Evolutionary conservation across 192 early-diverging fungal genomes (phyloP).

Genomic region (Dimargaris verticillata): DNA sequence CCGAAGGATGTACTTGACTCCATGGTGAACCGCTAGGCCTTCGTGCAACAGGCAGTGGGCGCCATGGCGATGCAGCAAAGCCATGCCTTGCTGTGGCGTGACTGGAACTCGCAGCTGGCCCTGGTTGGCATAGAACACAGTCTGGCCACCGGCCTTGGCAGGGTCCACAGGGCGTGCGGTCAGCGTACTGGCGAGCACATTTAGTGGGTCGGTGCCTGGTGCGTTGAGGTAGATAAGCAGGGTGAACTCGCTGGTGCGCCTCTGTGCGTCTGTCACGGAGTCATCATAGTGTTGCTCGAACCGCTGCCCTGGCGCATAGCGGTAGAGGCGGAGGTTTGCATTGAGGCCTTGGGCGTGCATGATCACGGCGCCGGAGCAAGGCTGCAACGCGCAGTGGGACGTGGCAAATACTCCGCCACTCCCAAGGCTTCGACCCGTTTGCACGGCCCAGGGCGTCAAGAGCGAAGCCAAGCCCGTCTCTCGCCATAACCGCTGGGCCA

Average conservation of each 20-base stretch:
- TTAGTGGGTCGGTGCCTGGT: conserved; percentile 16
- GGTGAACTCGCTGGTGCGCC: conserved; percentile 36
- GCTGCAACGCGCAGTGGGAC: neutral
- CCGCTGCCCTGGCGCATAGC: conserved; percentile 37
- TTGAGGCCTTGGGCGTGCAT: conserved; percentile 28
- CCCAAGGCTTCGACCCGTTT: neutral
- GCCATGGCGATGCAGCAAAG: conserved; percentile 42
- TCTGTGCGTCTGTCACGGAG: conserved; percentile 27
- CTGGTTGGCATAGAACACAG: conserved; percentile 27
- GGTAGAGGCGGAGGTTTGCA: conserved; percentile 39
- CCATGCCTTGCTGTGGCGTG: conserved; percentile 33
- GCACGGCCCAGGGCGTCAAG: conserved; percentile 20
- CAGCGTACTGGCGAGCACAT: conserved; percentile 12
- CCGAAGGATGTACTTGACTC: conserved; percentile 39
- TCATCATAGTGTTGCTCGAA: conserved; percentile 47
- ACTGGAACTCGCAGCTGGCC: conserved; percentile 32
- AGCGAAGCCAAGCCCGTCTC: conserved; percentile 21
- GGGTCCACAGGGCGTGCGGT: conserved; percentile 15
- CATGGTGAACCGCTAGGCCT: conserved; percentile 28
- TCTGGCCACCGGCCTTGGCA: conserved; percentile 21
- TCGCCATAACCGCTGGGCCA: conserved; percentile 31
- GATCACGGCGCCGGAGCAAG: conserved; percentile 14
- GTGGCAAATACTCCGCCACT: too few relatives aligned
- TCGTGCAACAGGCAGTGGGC: conserved; percentile 45
- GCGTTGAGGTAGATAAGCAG: conserved; percentile 41